Evolutionary conservation across 2,329 filamentous ascomycete species (phyloP), one percentile per base, ranked within the genome.

Genomic region (Tympanopsis confertula): DNA sequence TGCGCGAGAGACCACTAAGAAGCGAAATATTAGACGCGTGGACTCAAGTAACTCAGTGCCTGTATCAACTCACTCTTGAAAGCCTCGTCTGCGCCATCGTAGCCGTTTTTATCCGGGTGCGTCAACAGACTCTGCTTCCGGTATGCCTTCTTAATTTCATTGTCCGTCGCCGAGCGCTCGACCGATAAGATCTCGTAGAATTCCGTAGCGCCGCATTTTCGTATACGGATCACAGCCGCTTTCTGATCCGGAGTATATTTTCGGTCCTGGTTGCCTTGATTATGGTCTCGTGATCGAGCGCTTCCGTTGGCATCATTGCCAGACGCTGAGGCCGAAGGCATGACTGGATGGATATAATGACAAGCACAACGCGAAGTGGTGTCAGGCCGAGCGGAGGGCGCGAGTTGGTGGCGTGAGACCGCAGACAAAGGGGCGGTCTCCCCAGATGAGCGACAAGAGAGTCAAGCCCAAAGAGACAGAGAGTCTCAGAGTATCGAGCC

Each of bases 81-180:
- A 20, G 91, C 91, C 65, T 98, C 91, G 57, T 95, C 91, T 39
- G 91, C 89, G 42, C 93, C 78, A 26, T 89, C 81, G 57, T 95
- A 88, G 37, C 88, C 88, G 69, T 98, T 98, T 69, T 98, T 98
- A 68, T 98, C 91, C 45, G 91, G 91, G 68, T 98, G 91, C 42
- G 91, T 98, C 53, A 96, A 70, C 51, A 98, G 66, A 55, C 84
- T 91, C 56, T 93, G 72, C 64, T 94, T 96, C 53, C 89, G 77
- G 63, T 98, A 98, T 5, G 91, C 89, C 67, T 96, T 96, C 61
- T 96, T 98, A 56, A 98, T 87, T 52, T 96, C 89, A 44, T 69
- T 61, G 49, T 96, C 89, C 40, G 69, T 63, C 49, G 71, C 71
- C 28, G 80, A 66, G 36, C 66, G 61, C 44, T 82, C 78, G 36